These are phyloP conservation scores for Hypoxylon sp. DNA, from an alignment of 2,329 filamentous ascomycete species.

Conservation along the genomic window DNA sequence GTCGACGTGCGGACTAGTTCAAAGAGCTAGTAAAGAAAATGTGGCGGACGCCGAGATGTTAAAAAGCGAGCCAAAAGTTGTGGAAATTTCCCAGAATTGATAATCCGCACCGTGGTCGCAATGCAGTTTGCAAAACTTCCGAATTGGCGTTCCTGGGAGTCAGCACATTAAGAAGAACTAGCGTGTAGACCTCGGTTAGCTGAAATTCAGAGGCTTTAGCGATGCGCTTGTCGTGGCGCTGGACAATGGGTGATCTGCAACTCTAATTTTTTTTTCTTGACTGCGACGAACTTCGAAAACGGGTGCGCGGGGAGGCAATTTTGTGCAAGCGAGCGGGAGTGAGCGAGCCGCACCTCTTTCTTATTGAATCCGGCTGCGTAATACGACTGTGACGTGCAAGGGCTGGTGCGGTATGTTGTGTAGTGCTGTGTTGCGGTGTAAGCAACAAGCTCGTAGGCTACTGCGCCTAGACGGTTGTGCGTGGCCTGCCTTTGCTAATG, in stretches of 20 bases:
- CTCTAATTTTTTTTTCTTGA: constrained; percentile 23
- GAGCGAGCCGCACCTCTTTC: constrained; percentile 50
- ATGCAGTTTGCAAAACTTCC: constrained; percentile 20
- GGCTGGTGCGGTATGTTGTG: constrained; percentile 38
- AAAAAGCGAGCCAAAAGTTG: constrained; percentile 11
- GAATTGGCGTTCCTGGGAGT: constrained; percentile 23
- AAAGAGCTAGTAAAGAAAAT: constrained; percentile 16
- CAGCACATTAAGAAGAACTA: constrained; percentile 30
- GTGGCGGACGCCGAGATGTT: constrained; percentile 8
- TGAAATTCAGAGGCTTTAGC: constrained; percentile 12
- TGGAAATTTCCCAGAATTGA: constrained; percentile 12
- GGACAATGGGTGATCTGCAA: constrained; percentile 42
- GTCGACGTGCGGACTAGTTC: constrained; percentile 15
- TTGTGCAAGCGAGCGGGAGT: constrained; percentile 49
- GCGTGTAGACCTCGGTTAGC: constrained; percentile 23
- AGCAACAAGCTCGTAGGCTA: constrained; percentile 47
- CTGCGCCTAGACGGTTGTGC: constrained; percentile 48
- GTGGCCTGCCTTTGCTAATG: constrained; percentile 37
- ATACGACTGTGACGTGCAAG: constrained; percentile 50
- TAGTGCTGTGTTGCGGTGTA: constrained; percentile 51
- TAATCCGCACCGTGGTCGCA: constrained; percentile 27
- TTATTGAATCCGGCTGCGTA: constrained; percentile 51
- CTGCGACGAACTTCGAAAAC: constrained; percentile 40
- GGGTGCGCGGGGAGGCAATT: constrained; percentile 50
- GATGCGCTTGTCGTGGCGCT: constrained; percentile 34